These are phyloP conservation scores for Tulasnella sp. DNA, from an alignment of 768 basidiomycete genomes.

Conservation along the genomic window DNA sequence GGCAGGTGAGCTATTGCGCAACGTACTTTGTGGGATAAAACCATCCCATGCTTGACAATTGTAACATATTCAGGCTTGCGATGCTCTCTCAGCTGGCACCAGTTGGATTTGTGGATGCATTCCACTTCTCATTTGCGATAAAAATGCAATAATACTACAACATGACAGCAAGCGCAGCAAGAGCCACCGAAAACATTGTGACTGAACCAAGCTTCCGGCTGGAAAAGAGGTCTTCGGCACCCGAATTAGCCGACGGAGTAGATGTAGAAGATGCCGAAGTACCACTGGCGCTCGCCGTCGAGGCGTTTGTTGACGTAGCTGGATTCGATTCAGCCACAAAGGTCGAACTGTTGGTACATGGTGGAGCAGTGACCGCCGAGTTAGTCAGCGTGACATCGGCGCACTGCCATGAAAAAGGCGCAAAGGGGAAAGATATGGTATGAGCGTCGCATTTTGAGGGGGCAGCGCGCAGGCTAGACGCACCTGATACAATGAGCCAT, in stretches of 20 bases:
- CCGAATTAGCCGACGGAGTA: not conserved
- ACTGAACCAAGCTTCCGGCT: not conserved
- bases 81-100: no score
- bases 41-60: no score
- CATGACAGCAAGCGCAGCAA: not conserved
- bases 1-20: no score
- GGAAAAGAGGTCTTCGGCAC: not conserved
- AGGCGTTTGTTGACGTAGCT: not conserved
- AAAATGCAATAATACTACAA: no score
- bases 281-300: no score
- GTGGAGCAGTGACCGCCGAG: not conserved
- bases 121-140: no score
- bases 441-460: no score
- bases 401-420: not conserved
- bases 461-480: slow-evolving; percentile 6
- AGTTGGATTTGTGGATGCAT: no score
- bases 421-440: no score
- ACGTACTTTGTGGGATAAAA: no score
- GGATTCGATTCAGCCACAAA: not conserved
- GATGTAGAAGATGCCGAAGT: no score
- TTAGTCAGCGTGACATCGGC: slow-evolving; percentile 7
- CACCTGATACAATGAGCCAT: slow-evolving; percentile 62
- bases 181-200: not conserved
- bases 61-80: no score
- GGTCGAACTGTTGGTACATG: slow-evolving; percentile 3